Base-by-base conservation (phyloP, 2,329 filamentous ascomycete genomes). In the Penicillium griseofulvum region DNA sequence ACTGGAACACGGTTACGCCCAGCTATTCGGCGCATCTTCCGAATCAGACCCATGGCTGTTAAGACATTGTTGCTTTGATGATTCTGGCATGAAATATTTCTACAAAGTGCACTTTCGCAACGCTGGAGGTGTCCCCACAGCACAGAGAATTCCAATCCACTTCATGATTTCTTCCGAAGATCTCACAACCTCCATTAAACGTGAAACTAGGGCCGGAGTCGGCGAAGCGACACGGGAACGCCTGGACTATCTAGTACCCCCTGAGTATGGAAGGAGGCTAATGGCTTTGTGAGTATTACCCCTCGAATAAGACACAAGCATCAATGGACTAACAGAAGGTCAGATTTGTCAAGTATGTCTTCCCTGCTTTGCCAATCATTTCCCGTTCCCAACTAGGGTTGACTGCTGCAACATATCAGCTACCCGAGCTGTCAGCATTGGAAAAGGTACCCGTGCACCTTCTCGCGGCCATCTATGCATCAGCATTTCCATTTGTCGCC, bases 61-160 rank as follows among this genome's bases (percentile, higher is more conserved):
- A 19, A 55, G 71, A 17, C 72, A 75, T 54, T 73, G 71, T 53
- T 66, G 64, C 11, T 74, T 72, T 42, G 71, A 75, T 46, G 70
- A 74, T 44, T 61, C 68, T 22, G 72, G 71, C 1, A 65, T 74
- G 53, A 66, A 68, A 9, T 62, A 63, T 22, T 71, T 74, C 28
- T 68, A 73, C 55, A 70, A 69, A 47, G 61, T 74, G 9, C 70
- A 73, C 52, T 68, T 71, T 50, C 70, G 72, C n/a, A 72, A 74
- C 56, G 72, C 69, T 5, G 72, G 72, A 2, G 72, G 72, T 9
- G 69, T 74, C 17, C 72, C 71, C 0, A 68, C 67, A 2, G 57
- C 60, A 2, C 69, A 71, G 7, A 63, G 66, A 50, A 71, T 74
- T 5, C 72, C 72, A 1, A 64, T 73, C 3, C 71, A 71, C 46